Base-by-base conservation (phyloP, 352 stramenopile species). In the Thraustochytrium sp. region DNA sequence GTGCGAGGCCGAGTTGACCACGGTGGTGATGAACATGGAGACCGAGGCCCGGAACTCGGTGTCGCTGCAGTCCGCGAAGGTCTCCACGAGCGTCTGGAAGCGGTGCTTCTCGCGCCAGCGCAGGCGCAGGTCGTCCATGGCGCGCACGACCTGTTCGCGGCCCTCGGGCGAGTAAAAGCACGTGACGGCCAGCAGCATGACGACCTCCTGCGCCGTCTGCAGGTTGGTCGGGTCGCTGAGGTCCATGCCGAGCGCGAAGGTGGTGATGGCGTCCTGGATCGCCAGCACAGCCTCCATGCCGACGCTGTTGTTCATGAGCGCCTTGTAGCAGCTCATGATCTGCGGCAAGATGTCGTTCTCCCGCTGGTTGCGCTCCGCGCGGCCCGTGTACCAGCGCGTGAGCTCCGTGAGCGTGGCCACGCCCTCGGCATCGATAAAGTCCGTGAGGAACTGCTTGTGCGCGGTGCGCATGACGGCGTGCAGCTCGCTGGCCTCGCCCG, bases 31-130 rank as follows among this genome's bases (percentile, higher is more conserved):
- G 34, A 84, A 73, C 55, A 75, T 84, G 18, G 40, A 49, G 31
- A 84, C 61, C 13, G 55, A 21, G 8, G 75, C 75, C 8, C 61
- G 55, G 29, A 84, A 84, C 29, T 54, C 55, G 61, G 68, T 84
- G 61, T 84, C 75, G 26, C 29, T 34, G 31, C 55, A 76, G 26
- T 84, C 36, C n/a, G 55, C n/a, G 54, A 84, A 84, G 42, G 61
- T 73, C 23, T 76, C 55, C n/a, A 84, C 75, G 49, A 84, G 55
- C n/a, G 54, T 84, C 38, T 84, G 75, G 59, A 84, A 84, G 9
- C 56, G 9, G 2, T 73, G 61, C 23, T 59, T 53, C 59, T 84
- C 75, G 16, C 75, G 75, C 55, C 75, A 75, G 61, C 54, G 54
- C 21, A 80, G 31, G 21, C 61, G 55, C 5, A 84, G 42, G n/a